Evolutionary conservation across 495 filamentous ascomycete species (phyloP).

Genomic region (Lophiostoma macrostomum): DNA sequence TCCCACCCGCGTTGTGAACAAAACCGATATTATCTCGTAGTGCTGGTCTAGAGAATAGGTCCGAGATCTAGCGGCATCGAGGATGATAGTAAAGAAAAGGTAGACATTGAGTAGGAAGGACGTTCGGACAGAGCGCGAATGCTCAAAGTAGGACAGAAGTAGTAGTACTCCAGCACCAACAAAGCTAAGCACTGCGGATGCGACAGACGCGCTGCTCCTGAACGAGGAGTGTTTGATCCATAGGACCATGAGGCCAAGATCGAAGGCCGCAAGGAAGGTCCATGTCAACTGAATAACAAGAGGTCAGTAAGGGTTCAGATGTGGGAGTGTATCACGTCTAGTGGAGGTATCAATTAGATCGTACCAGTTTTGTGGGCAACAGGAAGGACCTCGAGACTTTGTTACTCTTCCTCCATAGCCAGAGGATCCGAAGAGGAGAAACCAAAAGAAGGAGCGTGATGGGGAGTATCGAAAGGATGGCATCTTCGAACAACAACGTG

Average conservation of each 20-base stretch:
- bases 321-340: background rate
- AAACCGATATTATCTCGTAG: slow-evolving; percentile 33
- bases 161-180: slow-evolving; percentile 44
- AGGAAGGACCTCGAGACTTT: slow-evolving; percentile 48
- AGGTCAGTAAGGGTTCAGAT: too few relatives aligned
- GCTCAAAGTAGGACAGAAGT: slow-evolving; percentile 56
- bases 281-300: slow-evolving; percentile 7
- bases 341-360: slow-evolving; percentile 9
- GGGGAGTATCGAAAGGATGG: slow-evolving; percentile 58
- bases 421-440: slow-evolving; percentile 46
- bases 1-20: slow-evolving; percentile 50
- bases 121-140: slow-evolving; percentile 53
- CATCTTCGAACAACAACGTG: slow-evolving; percentile 38
- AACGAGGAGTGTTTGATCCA: slow-evolving; percentile 24
- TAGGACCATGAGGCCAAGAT: slow-evolving; percentile 16
- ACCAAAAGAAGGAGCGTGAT: slow-evolving; percentile 46
- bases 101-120: slow-evolving; percentile 61
- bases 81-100: slow-evolving; percentile 57
- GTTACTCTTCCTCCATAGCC: slow-evolving; percentile 44
- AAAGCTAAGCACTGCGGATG: slow-evolving; percentile 48
- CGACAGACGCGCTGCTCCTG: slow-evolving; percentile 47
- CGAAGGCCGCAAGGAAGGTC: slow-evolving; percentile 42
- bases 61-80: slow-evolving; percentile 55
- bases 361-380: slow-evolving; percentile 48
- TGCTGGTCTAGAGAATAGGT: slow-evolving; percentile 56